Evolutionary conservation across 1,284 basidiomycete genomes (phyloP), one percentile per base, ranked within the genome.

Genomic region (Ganoderma sinense): DNA sequence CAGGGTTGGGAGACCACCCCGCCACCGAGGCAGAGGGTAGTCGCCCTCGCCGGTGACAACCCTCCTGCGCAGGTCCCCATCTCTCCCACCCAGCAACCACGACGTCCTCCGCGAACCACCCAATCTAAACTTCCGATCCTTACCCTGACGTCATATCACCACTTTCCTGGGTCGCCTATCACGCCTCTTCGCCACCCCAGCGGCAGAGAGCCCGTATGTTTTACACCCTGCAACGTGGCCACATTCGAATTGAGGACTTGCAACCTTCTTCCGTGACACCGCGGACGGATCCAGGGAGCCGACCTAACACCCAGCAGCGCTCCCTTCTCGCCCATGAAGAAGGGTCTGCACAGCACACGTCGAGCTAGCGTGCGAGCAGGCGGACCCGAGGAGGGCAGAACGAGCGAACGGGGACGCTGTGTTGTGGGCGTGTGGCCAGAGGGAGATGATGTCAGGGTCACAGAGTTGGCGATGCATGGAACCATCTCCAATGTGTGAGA

Each of bases 91-190:
- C 4, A 56, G 11, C 43, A 11, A 51, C 48, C 48, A 68, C 69
- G 71, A 66, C 71, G 60, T 67, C 68, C 41, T 36, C 56, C 61
- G 11, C 61, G 53, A 48, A 48, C 59, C 67, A 70, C 62, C 69
- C 65, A 64, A 64, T 66, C 67, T 62, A 36, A 69, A 43, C 69
- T 69, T 67, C 69, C 48, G 67, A 68, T 69, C 69, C 71, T 69
- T 20, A 56, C 62, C 26, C 55, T 73, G 72, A 73, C 72, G 72
- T 73, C 72, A 73, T 53, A 26, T 51, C 48, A 1, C 48, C 48
- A 14, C 48, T 51, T 51, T n/a, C 48, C 20, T 26, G 11, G 7
- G 10, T 26, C 48, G 48, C 48, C 48, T 14, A 51, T 51, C 48
- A 51, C 45, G 48, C 23, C 31, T 16, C 23, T 64, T 36, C 61